Base-by-base conservation (phyloP, 106 monocot species). In the Agapanthus africanus region DNA sequence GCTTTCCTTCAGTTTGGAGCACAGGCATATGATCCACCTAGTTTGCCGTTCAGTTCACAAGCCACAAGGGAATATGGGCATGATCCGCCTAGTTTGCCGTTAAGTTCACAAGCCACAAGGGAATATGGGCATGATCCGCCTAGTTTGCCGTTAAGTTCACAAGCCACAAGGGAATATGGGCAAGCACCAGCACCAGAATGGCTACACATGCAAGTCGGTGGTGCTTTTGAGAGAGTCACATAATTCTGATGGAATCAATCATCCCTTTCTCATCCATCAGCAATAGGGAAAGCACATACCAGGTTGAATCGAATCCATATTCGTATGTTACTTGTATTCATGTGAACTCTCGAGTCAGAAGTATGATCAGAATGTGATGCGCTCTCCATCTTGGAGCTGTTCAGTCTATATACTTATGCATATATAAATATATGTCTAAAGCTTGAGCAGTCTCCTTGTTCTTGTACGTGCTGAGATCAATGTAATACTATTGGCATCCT, bases 191-290 rank as follows among this genome's bases (percentile, higher is more conserved):
- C 77, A 19, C 18, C 85, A 4, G 85, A 85, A 77, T 89, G 85
- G 89, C 82, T 89, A 59, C 89, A 89, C 54, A 89, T 89, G 85
- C 89, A 89, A 67, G 75, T 89, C 40, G 80, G 89, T 33, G 80
- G 82, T 70, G 72, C 82, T 34, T 85, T 80, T 67, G 89, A 89
- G 75, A n/a, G n/a, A n/a, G 82, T 82, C 19, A 73, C 89, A 51
- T 87, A 78, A 77, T 4, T 1, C 18, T 33, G 26, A 27, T 36
- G n/a, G 6, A 9, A 61, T n/a, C 35, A 0, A 13, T 23, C n/a
- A n/a, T 2, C 11, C 39, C 25, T 40, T 37, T 23, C 64, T 26
- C 64, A 65, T 65, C 40, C 64, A 40, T 65, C 9, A 65, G 1
- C 37, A 65, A 65, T 65, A 65, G 40, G 7, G 25, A 39, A n/a